Percentiles rank a stretch among this genome's conserved stretches.
Conservation (phyloP, 1,139 yeast species). For the Saccharomyces hybrid region DNA sequence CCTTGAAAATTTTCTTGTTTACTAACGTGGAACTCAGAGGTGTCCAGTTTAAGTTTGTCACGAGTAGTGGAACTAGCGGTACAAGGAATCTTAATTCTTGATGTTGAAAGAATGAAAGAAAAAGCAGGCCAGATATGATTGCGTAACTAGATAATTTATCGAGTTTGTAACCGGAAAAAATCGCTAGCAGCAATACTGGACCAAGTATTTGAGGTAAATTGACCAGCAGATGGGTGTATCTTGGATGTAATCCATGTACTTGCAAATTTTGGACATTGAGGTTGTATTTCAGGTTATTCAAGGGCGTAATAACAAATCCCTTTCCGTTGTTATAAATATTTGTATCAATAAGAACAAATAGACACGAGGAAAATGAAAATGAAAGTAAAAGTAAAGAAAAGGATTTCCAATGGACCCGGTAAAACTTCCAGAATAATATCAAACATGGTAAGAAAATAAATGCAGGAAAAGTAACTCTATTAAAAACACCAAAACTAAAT, state of each 20-base stretch:
- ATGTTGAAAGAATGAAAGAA: conserved; percentile 73
- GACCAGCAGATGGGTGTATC: conserved; percentile 62
- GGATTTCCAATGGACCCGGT: conserved; percentile 16
- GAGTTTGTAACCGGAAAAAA: conserved; percentile 8
- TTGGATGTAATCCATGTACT: conserved; percentile 76
- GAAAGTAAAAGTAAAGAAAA: conserved; percentile 31
- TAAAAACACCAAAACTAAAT: conserved; percentile 65
- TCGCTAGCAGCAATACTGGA: conserved; percentile 49
- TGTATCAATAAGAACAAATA: conserved; percentile 53
- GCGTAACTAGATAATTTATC: conserved; percentile 46
- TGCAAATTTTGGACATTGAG: conserved; percentile 50
- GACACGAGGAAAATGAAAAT: conserved; percentile 32
- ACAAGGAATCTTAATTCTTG: conserved; percentile 82
- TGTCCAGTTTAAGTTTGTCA: conserved; percentile 30
- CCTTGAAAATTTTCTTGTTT: conserved; percentile 19
- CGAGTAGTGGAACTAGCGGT: conserved; percentile 68
- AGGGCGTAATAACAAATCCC: conserved; percentile 54
- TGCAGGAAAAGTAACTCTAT: conserved; percentile 75
- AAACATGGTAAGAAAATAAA: conserved; percentile 61
- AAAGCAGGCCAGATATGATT: conserved; percentile 50
- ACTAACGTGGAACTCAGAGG: not conserved
- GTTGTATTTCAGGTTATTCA: conserved; percentile 72
- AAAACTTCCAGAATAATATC: conserved; percentile 34
- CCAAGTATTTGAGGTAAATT: conserved; percentile 80
- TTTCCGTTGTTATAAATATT: conserved; percentile 16